A percentile compares a stretch with the other conserved stretches of the same genome.
Evolutionary conservation across 441 rosid species (phyloP).

Genomic region (Populus hybrid): DNA sequence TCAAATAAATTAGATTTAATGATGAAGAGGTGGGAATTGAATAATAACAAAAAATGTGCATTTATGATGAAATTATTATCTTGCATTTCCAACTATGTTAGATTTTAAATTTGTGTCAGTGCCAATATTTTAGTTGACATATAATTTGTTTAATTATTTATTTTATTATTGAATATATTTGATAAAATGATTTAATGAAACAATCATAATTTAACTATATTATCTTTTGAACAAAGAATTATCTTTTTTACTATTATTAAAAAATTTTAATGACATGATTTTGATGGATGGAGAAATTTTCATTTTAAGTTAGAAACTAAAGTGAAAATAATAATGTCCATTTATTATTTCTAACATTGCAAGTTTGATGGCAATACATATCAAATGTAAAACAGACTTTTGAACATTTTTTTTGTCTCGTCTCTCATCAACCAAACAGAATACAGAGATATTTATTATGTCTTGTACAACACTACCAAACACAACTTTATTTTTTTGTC

Average conservation of each 20-base stretch:
- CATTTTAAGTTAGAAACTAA: not conserved
- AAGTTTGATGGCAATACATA: not conserved
- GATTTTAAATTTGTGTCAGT: not conserved
- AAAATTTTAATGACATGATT: not conserved
- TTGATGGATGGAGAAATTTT: not conserved
- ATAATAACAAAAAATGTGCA: too few species aligned
- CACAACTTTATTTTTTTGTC: not conserved
- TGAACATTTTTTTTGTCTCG: not conserved
- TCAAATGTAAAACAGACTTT: not conserved
- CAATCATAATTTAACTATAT: too few species aligned
- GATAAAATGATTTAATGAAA: not conserved
- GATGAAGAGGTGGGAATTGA: too few species aligned
- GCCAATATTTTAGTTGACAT: not conserved
- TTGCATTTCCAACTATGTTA: not conserved
- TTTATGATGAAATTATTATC: not conserved
- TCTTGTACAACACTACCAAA: not conserved
- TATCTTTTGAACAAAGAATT: too few species aligned
- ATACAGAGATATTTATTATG: not conserved
- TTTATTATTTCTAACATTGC: not conserved
- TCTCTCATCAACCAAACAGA: not conserved
- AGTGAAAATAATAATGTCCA: not conserved
- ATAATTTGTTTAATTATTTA: too few species aligned
- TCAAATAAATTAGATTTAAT: too few species aligned
- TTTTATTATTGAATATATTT: too few species aligned
- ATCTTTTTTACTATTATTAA: too few species aligned